These are phyloP conservation scores for Colletotrichum cereale DNA, from an alignment of 2,329 filamentous ascomycete genomes.

Conservation along the genomic window DNA sequence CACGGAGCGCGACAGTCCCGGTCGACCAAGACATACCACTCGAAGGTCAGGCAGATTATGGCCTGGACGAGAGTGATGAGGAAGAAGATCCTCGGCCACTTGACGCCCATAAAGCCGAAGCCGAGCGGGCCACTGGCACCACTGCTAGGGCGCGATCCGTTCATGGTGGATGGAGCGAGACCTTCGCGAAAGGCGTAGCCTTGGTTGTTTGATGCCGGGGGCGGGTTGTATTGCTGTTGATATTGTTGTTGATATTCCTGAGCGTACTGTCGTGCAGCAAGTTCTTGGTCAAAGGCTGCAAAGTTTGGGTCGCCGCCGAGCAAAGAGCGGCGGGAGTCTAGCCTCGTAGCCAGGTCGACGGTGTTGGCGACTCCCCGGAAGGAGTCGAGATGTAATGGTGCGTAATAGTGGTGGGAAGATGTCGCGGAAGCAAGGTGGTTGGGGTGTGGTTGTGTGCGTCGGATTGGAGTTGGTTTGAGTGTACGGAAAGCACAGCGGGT, in stretches of 20 bases:
- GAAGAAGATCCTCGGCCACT: slow-evolving; percentile 92
- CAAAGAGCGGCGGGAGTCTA: slow-evolving; percentile 57
- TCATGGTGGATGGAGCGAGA: slow-evolving; percentile 49
- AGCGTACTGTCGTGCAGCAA: slow-evolving; percentile 45
- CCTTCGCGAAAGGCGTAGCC: slow-evolving; percentile 53
- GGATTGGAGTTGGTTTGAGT: slow-evolving; percentile 1
- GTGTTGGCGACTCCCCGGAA: slow-evolving; percentile 40
- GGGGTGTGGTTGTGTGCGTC: slow-evolving; percentile 14
- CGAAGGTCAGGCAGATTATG: slow-evolving; percentile 82
- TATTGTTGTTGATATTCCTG: slow-evolving; percentile 43
- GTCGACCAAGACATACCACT: slow-evolving; percentile 75
- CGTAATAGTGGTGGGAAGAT: slow-evolving; percentile 25
- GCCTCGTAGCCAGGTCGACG: slow-evolving; percentile 53
- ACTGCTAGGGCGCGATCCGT: slow-evolving; percentile 42
- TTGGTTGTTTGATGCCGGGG: slow-evolving; percentile 45
- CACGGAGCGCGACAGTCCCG: background rate
- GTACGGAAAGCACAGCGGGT: slow-evolving; percentile 1
- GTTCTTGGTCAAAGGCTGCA: slow-evolving; percentile 42
- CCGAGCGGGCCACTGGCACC: slow-evolving; percentile 39
- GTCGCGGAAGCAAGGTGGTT: slow-evolving; percentile 20
- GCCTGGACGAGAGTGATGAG: slow-evolving; percentile 81
- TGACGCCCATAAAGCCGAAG: slow-evolving; percentile 82
- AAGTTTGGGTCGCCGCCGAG: slow-evolving; percentile 55
- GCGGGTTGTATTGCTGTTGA: slow-evolving; percentile 40
- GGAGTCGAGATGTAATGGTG: slow-evolving; percentile 48